Conservation (phyloP, 2,329 filamentous ascomycete species). For the Passalora sequoiae region DNA sequence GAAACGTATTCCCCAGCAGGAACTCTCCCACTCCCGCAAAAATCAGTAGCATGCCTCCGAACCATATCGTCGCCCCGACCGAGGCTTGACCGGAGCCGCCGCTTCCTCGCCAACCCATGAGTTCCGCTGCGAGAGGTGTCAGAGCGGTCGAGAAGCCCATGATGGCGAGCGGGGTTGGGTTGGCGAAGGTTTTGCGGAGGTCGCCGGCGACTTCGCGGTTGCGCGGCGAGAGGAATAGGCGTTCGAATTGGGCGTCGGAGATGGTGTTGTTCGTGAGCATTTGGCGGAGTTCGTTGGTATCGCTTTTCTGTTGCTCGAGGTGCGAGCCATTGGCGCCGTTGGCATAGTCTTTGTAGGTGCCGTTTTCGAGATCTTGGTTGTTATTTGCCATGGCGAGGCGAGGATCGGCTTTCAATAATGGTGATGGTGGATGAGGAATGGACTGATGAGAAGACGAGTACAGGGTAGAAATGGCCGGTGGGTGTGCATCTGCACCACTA, state of each 20-base stretch:
- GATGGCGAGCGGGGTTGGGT: constrained; percentile 21
- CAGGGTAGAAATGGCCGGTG: too few species aligned
- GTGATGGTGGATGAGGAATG: too few species aligned
- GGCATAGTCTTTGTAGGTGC: constrained; percentile 4
- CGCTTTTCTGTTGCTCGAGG: constrained; percentile 1
- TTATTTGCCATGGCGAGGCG: background rate
- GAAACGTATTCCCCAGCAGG: constrained; percentile 34
- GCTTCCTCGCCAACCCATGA: constrained; percentile 18
- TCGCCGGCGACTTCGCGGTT: constrained; percentile 13
- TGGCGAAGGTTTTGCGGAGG: constrained; percentile 21
- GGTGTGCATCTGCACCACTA: too few species aligned
- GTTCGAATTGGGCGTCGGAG: constrained; percentile 25
- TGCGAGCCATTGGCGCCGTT: background rate
- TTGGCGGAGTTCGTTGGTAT: constrained; percentile 2
- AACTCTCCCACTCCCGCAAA: constrained; percentile 34
- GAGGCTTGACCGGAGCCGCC: constrained; percentile 10
- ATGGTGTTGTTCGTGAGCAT: constrained; percentile 19
- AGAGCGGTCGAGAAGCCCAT: constrained; percentile 21
- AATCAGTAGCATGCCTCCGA: constrained; percentile 35
- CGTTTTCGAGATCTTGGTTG: constrained; percentile 7
- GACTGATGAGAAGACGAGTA: too few species aligned
- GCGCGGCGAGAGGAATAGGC: constrained; percentile 22
- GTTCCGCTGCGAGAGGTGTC: constrained; percentile 17
- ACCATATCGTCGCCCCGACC: constrained; percentile 28
- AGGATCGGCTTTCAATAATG: background rate